phyloP scores from a whole-genome alignment of 2,329 filamentous ascomycete species.

The Trichophyton equinum region DNA sequence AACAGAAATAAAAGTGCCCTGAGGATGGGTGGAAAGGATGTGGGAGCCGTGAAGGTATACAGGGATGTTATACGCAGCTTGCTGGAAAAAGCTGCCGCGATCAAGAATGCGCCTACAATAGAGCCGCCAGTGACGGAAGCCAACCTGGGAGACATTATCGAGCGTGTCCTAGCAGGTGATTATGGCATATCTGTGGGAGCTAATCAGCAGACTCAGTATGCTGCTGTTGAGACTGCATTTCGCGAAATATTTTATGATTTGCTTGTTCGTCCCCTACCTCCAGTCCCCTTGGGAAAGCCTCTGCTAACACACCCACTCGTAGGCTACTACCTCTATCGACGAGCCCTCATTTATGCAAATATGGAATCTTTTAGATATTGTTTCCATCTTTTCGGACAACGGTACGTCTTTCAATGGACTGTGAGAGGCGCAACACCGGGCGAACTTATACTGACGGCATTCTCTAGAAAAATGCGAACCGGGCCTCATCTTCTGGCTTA shows the following conservation, averaged over 20 bases:
- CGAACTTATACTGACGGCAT: neutral
- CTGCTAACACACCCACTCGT: constrained; percentile 10
- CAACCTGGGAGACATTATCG: constrained; percentile 39
- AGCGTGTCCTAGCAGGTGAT: constrained; percentile 29
- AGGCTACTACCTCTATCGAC: constrained; percentile 65
- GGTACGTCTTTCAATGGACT: constrained; percentile 40
- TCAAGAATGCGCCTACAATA: constrained; percentile 49
- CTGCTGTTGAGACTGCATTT: constrained; percentile 70
- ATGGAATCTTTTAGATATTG: constrained; percentile 87
- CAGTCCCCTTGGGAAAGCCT: neutral
- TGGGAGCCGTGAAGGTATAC: constrained; percentile 34
- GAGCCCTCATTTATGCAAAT: constrained; percentile 67
- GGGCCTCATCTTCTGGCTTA: constrained; percentile 72
- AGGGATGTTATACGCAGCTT: constrained; percentile 44
- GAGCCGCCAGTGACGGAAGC: constrained; percentile 65
- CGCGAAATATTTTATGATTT: constrained; percentile 67
- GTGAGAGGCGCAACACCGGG: neutral
- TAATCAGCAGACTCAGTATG: constrained; percentile 45
- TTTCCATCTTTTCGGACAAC: constrained; percentile 76
- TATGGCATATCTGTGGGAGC: constrained; percentile 24
- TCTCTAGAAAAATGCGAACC: constrained; percentile 46
- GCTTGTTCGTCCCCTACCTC: constrained; percentile 49
- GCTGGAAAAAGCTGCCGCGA: constrained; percentile 44
- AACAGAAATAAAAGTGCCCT: neutral
- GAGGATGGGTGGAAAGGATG: constrained; percentile 25